Percentiles rank a stretch among this genome's conserved stretches.
phyloP scores from a whole-genome alignment of 768 basidiomycete species.

The Tricholoma terreum region DNA sequence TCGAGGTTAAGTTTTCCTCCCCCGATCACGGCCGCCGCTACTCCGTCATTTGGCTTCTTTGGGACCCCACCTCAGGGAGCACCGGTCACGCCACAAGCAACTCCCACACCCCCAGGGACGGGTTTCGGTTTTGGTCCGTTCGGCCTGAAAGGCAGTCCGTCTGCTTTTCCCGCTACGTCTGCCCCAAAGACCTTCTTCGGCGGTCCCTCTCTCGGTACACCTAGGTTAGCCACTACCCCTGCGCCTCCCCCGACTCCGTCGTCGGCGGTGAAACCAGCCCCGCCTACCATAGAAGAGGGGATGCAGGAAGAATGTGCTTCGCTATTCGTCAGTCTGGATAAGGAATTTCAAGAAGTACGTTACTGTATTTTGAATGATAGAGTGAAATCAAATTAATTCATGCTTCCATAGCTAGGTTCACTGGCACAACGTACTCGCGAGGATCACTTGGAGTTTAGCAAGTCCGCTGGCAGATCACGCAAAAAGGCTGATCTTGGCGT shows the following conservation, averaged over 20 bases:
- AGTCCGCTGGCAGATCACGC: constrained; percentile 37
- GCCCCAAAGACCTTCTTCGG: constrained; percentile 6
- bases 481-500: constrained; percentile 45
- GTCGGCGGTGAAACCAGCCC: background rate
- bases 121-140: constrained; percentile 2
- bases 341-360: constrained; percentile 62
- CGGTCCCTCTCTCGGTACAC: constrained; percentile 3
- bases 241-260: constrained; percentile 4
- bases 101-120: background rate
- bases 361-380: background rate
- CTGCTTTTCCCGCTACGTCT: constrained; percentile 3
- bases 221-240: constrained; percentile 9
- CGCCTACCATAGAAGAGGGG: constrained; percentile 45
- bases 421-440: constrained; percentile 37
- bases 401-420: constrained; percentile 37
- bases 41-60: background rate
- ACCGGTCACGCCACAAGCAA: background rate
- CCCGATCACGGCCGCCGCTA: background rate
- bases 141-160: constrained; percentile 2
- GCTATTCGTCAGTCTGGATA: constrained; percentile 43
- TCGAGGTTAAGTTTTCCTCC: background rate
- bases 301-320: constrained; percentile 64
- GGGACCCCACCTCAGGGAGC: background rate
- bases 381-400: background rate
- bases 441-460: constrained; percentile 33